Evolutionary conservation across 768 basidiomycete species (phyloP).

Genomic region (Collybia sp.): DNA sequence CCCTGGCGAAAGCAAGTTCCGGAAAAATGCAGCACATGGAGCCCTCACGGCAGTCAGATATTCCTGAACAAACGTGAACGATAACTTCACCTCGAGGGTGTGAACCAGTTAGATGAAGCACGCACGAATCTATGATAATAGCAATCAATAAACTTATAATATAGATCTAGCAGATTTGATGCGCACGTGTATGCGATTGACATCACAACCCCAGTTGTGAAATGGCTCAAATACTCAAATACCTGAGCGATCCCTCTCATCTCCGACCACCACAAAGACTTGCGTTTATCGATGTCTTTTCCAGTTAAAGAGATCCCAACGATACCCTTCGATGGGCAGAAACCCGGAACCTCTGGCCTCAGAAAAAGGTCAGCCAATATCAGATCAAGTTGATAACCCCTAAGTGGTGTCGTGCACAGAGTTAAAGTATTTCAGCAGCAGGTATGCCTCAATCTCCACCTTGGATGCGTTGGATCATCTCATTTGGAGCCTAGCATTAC

Average conservation of each 20-base stretch:
- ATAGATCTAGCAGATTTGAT: no score
- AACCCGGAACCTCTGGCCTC: constrained; percentile 96
- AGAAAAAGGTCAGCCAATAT: constrained; percentile 70
- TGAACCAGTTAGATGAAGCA: no score
- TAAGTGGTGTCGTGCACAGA: constrained; percentile 32
- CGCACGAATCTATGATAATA: no score
- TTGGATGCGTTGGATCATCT: not conserved
- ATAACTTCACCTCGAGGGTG: no score
- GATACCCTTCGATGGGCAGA: constrained; percentile 89
- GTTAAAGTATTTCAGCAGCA: constrained; percentile 99
- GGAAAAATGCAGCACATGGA: no score
- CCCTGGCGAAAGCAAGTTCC: not conserved
- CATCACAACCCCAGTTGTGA: no score
- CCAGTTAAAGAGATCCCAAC: constrained; percentile 67
- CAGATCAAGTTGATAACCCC: constrained; percentile 3
- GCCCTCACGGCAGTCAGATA: no score
- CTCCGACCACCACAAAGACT: constrained; percentile 1
- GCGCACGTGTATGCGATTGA: no score
- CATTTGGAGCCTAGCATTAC: constrained; percentile 64
- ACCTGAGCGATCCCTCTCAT: not conserved
- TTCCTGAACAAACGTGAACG: no score
- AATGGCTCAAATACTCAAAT: not conserved
- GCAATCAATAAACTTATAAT: no score
- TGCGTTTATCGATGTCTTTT: constrained; percentile 32
- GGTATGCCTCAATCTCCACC: constrained; percentile 39